Base-by-base conservation (phyloP, 306 rosid species). In the Pachyrhizus erosus region DNA sequence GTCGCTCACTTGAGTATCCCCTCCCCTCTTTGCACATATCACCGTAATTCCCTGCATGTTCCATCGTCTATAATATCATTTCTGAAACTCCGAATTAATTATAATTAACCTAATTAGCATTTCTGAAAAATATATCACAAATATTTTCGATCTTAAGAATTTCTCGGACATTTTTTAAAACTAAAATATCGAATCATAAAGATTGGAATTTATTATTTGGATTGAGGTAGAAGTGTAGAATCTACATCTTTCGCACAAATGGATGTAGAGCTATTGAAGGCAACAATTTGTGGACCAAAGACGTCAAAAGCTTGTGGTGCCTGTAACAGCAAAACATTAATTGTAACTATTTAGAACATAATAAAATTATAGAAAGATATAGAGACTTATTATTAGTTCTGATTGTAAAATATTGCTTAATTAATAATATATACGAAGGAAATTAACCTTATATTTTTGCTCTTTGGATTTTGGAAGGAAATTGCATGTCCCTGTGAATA, bases 401-500 rank as follows among this genome's bases (percentile, higher is more conserved):
- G 52, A 9, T 68, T 75, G 66, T 54, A 66, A 37, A 66, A 66
- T n/a, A 26, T 49, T 55, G 78, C 15, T 79, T 83, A 43, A 62
- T 78, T 27, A 52, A 31, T 21, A 14, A 65, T 21, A 49, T n/a
- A n/a, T n/a, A 26, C 11, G 46, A 62, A 65, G 51, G 43, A 72
- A 45, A n/a, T 15, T 20, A 65, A 90, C 97, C 97, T 91, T 94
- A 80, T 55, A 45, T 84, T 79, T 93, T 0, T 85, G 88, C 1
- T 93, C 94, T 87, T 93, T 93, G 46, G 82, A 40, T 82, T 89
- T 91, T 7, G 97, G 96, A 29, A 86, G 82, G 74, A 95, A 93
- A 78, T 73, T 87, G 84, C 99, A 93, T 0, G 94, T 85, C 8
- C 98, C 99, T n/a, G 80, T 91, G 80, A 96, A 96, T 17, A 93